phyloP scores from a whole-genome alignment of 768 basidiomycete genomes.

The Lactarius akahatsu region DNA sequence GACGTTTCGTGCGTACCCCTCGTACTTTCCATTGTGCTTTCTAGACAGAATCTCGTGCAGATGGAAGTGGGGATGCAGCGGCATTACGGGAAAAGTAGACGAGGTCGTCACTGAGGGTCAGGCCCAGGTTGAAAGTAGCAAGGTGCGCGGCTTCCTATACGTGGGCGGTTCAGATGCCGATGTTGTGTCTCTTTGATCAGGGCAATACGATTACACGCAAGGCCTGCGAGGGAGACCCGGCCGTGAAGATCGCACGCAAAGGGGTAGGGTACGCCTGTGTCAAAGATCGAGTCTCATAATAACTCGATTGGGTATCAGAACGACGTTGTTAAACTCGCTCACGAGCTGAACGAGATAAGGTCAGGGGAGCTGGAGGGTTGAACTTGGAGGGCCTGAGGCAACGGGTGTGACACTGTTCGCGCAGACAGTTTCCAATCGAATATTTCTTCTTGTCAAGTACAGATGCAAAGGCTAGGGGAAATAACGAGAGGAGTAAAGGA shows the following conservation, averaged over 20 bases:
- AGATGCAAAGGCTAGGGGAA: too few species aligned
- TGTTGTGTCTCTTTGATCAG: slow-evolving; percentile 25
- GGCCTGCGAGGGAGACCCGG: slow-evolving; percentile 48
- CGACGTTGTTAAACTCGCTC: slow-evolving; percentile 51
- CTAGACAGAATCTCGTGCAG: slow-evolving; percentile 1
- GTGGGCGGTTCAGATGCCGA: background rate
- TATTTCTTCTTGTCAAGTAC: too few species aligned
- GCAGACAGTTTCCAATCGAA: too few species aligned
- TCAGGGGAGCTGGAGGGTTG: slow-evolving; percentile 29
- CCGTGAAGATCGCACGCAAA: slow-evolving; percentile 45
- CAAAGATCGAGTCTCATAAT: background rate
- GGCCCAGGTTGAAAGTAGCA: slow-evolving; percentile 46
- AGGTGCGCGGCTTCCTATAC: slow-evolving; percentile 34
- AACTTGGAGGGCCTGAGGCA: background rate
- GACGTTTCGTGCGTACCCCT: slow-evolving; percentile 18
- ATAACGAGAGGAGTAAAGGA: too few species aligned
- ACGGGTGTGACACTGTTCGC: too few species aligned
- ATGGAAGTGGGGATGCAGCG: slow-evolving; percentile 23
- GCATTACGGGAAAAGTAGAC: slow-evolving; percentile 17
- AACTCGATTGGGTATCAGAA: slow-evolving; percentile 37
- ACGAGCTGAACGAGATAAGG: slow-evolving; percentile 48
- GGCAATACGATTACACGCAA: slow-evolving; percentile 47
- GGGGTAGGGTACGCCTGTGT: slow-evolving; percentile 45
- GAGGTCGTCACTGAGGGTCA: slow-evolving; percentile 43
- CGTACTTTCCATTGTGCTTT: too few species aligned